These are phyloP conservation scores for Corylus americana DNA, from an alignment of 306 rosid species.

Conservation along the genomic window DNA sequence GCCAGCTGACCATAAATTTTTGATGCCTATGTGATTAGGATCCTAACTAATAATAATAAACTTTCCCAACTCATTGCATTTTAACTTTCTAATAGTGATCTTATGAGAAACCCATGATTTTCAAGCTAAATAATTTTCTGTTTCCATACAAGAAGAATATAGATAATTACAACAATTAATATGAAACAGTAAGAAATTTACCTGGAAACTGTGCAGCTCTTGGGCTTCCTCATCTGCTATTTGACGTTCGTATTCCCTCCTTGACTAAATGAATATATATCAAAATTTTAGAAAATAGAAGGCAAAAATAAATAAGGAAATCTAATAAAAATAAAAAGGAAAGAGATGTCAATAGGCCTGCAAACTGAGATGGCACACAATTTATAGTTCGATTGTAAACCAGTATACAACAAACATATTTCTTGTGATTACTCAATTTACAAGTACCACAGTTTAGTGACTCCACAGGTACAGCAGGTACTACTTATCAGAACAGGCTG, in stretches of 20 bases:
- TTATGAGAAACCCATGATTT: constrained; percentile 6
- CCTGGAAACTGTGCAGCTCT: constrained; percentile 75
- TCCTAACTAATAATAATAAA: not conserved
- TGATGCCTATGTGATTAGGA: not conserved
- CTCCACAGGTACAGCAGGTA: not conserved
- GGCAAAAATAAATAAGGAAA: not conserved
- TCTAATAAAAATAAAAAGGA: not conserved
- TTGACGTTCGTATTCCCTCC: constrained; percentile 73
- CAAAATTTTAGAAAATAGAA: not conserved
- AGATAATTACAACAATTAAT: not conserved
- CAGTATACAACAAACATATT: not conserved
- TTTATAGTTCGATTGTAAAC: not conserved
- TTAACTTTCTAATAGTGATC: constrained; percentile 7
- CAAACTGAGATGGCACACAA: not conserved
- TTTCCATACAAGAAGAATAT: not conserved
- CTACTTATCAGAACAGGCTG: not conserved
- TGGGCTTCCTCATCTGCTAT: constrained; percentile 77
- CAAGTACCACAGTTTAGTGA: not conserved
- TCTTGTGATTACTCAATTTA: not conserved
- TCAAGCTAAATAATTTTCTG: not conserved
- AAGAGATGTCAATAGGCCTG: not conserved
- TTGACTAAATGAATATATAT: constrained; percentile 44
- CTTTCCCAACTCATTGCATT: constrained; percentile 1
- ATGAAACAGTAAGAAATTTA: constrained; percentile 29
- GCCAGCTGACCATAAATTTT: not conserved